These are phyloP conservation scores for Dentipellis fragilis DNA, from an alignment of 768 basidiomycete genomes.

Conservation along the genomic window DNA sequence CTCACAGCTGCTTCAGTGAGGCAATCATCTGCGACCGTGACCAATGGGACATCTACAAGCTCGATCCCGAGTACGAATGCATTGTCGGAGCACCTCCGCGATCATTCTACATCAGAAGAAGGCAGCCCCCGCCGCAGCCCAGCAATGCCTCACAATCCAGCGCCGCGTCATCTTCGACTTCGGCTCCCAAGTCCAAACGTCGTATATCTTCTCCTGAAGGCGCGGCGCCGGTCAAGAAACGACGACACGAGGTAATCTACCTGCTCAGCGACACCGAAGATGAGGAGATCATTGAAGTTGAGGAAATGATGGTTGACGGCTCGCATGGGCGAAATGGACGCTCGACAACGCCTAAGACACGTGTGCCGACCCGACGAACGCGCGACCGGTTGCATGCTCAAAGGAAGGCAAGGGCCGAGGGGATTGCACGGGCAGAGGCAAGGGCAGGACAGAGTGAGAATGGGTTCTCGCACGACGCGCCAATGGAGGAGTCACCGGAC, in stretches of 20 bases:
- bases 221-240: slow-evolving; percentile 2
- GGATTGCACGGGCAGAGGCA: neutral
- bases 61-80: slow-evolving; percentile 69
- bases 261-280: slow-evolving; percentile 16
- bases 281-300: slow-evolving; percentile 33
- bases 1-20: neutral
- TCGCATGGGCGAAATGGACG: neutral
- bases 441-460: neutral
- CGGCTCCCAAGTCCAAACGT: slow-evolving; percentile 1
- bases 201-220: slow-evolving; percentile 9
- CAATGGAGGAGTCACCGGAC: neutral
- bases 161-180: neutral
- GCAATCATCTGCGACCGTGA: slow-evolving; percentile 50
- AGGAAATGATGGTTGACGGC: slow-evolving; percentile 38
- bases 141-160: neutral
- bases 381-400: neutral
- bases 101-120: too few relatives aligned
- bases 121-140: slow-evolving; percentile 15
- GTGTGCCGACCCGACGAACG: slow-evolving; percentile 4
- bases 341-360: slow-evolving; percentile 2
- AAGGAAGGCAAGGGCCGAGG: neutral
- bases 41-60: slow-evolving; percentile 81
- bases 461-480: neutral
- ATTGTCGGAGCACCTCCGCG: slow-evolving; percentile 22
- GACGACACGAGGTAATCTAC: slow-evolving; percentile 8